These are phyloP conservation scores for Colletotrichum viniferum DNA, from an alignment of 2,329 filamentous ascomycete species.

Conservation along the genomic window DNA sequence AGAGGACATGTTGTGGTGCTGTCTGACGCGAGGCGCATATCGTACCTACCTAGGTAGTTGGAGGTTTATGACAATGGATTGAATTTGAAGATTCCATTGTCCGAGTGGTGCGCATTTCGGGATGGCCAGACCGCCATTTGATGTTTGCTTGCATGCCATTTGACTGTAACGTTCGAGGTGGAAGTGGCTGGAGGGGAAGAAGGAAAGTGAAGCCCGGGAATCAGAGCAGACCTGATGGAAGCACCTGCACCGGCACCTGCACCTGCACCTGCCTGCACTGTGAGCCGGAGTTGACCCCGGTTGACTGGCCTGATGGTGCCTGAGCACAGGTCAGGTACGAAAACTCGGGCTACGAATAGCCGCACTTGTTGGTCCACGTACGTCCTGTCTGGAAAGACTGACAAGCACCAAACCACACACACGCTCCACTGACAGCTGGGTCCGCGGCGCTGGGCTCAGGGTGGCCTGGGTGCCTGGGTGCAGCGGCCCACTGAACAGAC, in stretches of 20 bases:
- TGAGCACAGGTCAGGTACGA: background rate
- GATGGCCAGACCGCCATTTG: conserved; percentile 5
- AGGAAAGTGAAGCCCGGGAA: background rate
- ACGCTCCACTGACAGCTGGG: background rate
- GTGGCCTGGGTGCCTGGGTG: background rate
- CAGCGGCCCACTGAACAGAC: background rate
- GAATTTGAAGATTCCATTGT: background rate
- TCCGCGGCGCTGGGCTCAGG: background rate
- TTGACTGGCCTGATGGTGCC: background rate
- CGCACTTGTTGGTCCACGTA: background rate
- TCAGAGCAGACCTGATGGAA: background rate
- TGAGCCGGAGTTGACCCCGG: background rate
- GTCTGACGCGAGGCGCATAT: background rate
- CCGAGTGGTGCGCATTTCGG: background rate
- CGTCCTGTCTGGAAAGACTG: background rate
- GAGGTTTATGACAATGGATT: background rate
- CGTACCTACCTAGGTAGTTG: no score
- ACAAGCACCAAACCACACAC: background rate
- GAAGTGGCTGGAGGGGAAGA: background rate
- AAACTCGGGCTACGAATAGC: background rate
- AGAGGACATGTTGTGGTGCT: background rate
- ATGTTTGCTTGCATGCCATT: background rate
- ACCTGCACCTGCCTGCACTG: background rate
- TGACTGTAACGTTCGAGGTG: background rate
- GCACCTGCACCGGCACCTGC: no score